Evolutionary conservation across 225 moss, liverwort and hornwort species (phyloP), one percentile per base, ranked within the genome.

Genomic region (Sphagnum contortum): DNA sequence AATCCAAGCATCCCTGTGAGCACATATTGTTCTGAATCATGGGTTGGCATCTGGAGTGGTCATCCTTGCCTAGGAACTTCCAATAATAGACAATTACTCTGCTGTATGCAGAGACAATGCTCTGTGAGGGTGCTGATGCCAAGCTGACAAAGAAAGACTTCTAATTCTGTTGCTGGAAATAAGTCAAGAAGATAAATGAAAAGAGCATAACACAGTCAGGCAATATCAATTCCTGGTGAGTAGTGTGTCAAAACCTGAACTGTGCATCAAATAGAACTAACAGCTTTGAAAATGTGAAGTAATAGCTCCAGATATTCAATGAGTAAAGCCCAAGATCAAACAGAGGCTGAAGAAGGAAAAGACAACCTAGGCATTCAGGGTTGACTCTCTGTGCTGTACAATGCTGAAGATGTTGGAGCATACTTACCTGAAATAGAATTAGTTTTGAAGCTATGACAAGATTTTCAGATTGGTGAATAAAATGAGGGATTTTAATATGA

Each of bases 111-210:
- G 83, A 77, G 54, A 57, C 77, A 91, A 66, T 93, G 83, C 67
- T 82, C 87, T 74, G 88, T 85, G 2, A 89, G 77, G 72, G 74
- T 73, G 48, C 72, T 89, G 63, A 82, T 89, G 86, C 89, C 84
- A 74, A 87, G 88, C 57, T 91, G 66, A 64, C 69, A 70, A 45
- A 49, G 73, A 46, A 56, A 73, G 10, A 71, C 67, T 9, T 71
- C 85, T 67, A 60, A 65, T 12, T 63, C 68, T 55, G 66, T 65
- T 60, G 46, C 64, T 69, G 64, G 66, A 55, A 71, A 66, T 53
- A 78, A 73, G 72, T 68, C 52, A 52, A 9, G 9, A 52, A 52
- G 6, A 55, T 78, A 45, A 45, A 69, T 69, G 51, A 81, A 76
- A 70, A 74, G 74, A 72, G 71, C 78, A 50, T 81, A 70, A 12